phyloP scores from a whole-genome alignment of 768 basidiomycete genomes.

The Terana coerulea region DNA sequence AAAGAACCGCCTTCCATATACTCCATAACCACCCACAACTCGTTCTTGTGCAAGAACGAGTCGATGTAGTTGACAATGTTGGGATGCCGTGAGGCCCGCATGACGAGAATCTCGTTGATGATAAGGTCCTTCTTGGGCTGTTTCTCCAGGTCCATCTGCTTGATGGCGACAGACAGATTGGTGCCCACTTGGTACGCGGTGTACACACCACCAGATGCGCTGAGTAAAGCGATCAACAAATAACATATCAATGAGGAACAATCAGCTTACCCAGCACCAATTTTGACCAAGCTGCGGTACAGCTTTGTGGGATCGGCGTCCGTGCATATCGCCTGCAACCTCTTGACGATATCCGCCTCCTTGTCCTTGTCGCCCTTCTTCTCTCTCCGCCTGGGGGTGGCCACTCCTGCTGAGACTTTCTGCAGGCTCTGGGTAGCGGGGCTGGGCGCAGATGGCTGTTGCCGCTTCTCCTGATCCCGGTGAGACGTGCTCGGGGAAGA shows the following conservation, averaged over 20 bases:
- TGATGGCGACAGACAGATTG: constrained; percentile 94
- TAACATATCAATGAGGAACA: constrained; percentile 5
- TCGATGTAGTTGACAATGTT: constrained; percentile 99
- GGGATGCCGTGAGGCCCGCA: constrained; percentile 95
- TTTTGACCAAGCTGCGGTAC: constrained; percentile 92
- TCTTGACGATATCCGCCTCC: constrained; percentile 87
- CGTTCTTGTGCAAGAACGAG: constrained; percentile 96
- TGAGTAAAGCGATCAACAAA: constrained; percentile 27
- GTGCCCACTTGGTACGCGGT: constrained; percentile 97
- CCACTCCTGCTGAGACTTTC: constrained; percentile 59
- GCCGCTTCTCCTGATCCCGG: constrained; percentile 4
- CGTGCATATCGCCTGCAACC: constrained; percentile 92
- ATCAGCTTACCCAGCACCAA: constrained; percentile 86
- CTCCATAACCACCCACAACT: constrained; percentile 99
- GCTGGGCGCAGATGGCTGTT: constrained; percentile 46
- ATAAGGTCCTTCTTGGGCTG: constrained; percentile 99
- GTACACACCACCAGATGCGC: constrained; percentile 96
- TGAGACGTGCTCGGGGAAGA: constrained; percentile 1
- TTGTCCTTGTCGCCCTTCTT: constrained; percentile 82
- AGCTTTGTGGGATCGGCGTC: constrained; percentile 95
- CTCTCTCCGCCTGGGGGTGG: constrained; percentile 81
- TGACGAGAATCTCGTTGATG: constrained; percentile 99
- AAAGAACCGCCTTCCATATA: constrained; percentile 97
- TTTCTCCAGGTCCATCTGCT: constrained; percentile 99
- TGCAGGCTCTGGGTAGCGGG: constrained; percentile 63